Conservation (phyloP, 2,329 filamentous ascomycete species). For the Verticillium alfalfae region DNA sequence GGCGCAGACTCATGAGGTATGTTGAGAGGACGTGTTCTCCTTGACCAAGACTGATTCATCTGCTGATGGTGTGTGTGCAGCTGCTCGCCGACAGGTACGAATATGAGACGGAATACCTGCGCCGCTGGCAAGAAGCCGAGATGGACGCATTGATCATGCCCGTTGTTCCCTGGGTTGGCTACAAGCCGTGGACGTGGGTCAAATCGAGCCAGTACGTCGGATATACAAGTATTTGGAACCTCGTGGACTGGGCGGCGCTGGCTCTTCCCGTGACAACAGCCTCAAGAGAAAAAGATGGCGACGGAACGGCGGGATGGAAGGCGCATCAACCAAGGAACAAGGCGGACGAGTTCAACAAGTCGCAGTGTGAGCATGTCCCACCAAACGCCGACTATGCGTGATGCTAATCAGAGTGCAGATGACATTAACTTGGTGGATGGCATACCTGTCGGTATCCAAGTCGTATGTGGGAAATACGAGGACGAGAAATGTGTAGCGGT, state of each 20-base stretch:
- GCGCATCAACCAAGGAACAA: constrained; percentile 20
- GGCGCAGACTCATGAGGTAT: constrained; percentile 19
- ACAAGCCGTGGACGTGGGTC: constrained; percentile 17
- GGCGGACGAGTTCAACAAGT: constrained; percentile 23
- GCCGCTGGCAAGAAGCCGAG: constrained; percentile 34
- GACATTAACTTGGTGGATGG: constrained; percentile 15
- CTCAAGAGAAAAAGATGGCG: constrained; percentile 18
- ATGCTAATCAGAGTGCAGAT: neutral
- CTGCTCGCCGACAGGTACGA: constrained; percentile 35
- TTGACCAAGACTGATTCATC: neutral
- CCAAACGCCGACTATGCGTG: neutral
- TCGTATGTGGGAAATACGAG: constrained; percentile 24
- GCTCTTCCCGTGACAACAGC: constrained; percentile 22
- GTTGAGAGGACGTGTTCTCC: neutral
- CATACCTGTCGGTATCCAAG: constrained; percentile 31
- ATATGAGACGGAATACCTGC: constrained; percentile 20
- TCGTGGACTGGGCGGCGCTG: constrained; percentile 20
- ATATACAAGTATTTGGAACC: constrained; percentile 25
- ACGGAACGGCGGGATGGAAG: constrained; percentile 9
- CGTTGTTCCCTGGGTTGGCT: constrained; percentile 15
- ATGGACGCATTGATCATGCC: constrained; percentile 21
- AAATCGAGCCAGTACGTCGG: constrained; percentile 22
- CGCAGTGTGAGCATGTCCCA: constrained; percentile 10
- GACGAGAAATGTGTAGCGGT: constrained; percentile 26
- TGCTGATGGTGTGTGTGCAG: constrained; percentile 11